Conservation (phyloP, 352 stramenopile species). For the Phytophthora palmivora region DNA sequence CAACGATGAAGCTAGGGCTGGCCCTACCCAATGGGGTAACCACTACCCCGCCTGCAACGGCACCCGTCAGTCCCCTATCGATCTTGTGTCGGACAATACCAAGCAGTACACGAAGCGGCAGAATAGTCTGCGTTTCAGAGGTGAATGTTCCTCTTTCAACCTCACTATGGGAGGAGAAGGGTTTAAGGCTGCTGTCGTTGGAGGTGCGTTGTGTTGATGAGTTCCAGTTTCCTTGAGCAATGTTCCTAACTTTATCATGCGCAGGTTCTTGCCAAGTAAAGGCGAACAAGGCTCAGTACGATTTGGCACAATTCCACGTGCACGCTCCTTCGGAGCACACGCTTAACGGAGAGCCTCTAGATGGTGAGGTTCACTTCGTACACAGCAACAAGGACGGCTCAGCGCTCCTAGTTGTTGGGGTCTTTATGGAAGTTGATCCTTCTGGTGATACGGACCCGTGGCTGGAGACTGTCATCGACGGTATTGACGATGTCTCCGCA, state of each 20-base stretch:
- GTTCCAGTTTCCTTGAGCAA: background rate
- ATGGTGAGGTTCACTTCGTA: slow-evolving; percentile 61
- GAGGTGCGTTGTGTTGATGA: slow-evolving; percentile 7
- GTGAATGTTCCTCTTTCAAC: slow-evolving; percentile 28
- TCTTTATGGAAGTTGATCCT: slow-evolving; percentile 35
- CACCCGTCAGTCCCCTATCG: slow-evolving; percentile 35
- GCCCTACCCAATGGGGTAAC: slow-evolving; percentile 10
- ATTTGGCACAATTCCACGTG: slow-evolving; percentile 48
- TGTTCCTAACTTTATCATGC: slow-evolving; percentile 1
- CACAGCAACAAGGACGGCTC: slow-evolving; percentile 37
- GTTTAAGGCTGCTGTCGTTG: slow-evolving; percentile 22
- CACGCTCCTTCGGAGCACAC: slow-evolving; percentile 60
- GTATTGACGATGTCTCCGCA: slow-evolving; percentile 31
- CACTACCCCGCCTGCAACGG: slow-evolving; percentile 20
- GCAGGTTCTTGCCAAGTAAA: slow-evolving; percentile 23
- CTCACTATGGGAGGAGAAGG: slow-evolving; percentile 25
- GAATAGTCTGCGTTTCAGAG: slow-evolving; percentile 28
- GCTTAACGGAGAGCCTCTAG: slow-evolving; percentile 40
- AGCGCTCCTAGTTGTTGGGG: slow-evolving; percentile 45
- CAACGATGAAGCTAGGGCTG: slow-evolving; percentile 3
- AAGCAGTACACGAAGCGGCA: slow-evolving; percentile 3
- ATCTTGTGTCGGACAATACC: slow-evolving; percentile 25
- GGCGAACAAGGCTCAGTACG: slow-evolving; percentile 19
- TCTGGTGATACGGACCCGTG: slow-evolving; percentile 35
- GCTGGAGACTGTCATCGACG: slow-evolving; percentile 41